Percentiles rank a stretch among this genome's conserved stretches.
Evolutionary conservation across 306 rosid genomes (phyloP).

Genomic region (Herpetospermum pedunculosum): DNA sequence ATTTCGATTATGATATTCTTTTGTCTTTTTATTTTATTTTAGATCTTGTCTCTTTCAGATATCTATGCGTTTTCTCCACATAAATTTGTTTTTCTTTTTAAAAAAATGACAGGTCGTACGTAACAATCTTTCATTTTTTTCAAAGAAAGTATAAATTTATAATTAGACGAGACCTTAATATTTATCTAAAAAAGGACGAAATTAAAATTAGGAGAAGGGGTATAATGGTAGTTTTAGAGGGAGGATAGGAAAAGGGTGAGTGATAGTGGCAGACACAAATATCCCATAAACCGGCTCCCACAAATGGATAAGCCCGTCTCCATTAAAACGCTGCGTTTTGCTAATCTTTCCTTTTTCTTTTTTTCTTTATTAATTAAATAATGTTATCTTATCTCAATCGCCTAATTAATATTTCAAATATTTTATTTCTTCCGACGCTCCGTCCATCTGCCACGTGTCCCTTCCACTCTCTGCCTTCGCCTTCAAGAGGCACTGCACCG

Average conservation of each 20-base stretch:
- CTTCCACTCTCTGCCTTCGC: constrained; percentile 35
- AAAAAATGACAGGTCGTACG: too few relatives aligned
- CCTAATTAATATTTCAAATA: constrained; percentile 6
- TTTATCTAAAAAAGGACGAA: too few relatives aligned
- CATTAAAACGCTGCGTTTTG: not conserved
- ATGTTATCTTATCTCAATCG: not conserved
- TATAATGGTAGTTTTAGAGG: not conserved
- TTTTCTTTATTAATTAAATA: not conserved
- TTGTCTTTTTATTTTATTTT: too few relatives aligned
- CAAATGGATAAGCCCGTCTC: constrained; percentile 17
- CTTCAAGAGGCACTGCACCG: constrained; percentile 45
- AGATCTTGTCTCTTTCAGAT: too few relatives aligned
- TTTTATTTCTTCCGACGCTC: not conserved
- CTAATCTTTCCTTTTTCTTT: not conserved
- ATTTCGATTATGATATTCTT: too few relatives aligned
- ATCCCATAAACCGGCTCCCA: constrained; percentile 5
- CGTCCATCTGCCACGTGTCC: constrained; percentile 44
- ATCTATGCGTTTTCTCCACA: too few relatives aligned
- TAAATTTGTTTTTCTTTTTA: too few relatives aligned
- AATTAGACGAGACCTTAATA: too few relatives aligned
- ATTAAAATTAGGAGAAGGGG: too few relatives aligned
- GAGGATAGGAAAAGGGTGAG: constrained; percentile 6
- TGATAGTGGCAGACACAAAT: constrained; percentile 20
- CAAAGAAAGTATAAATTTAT: too few relatives aligned
- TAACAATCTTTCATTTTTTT: too few relatives aligned